These are phyloP conservation scores for Puccinellia tenuiflora DNA, from an alignment of 176 grass and related monocot genomes.

Conservation along the genomic window DNA sequence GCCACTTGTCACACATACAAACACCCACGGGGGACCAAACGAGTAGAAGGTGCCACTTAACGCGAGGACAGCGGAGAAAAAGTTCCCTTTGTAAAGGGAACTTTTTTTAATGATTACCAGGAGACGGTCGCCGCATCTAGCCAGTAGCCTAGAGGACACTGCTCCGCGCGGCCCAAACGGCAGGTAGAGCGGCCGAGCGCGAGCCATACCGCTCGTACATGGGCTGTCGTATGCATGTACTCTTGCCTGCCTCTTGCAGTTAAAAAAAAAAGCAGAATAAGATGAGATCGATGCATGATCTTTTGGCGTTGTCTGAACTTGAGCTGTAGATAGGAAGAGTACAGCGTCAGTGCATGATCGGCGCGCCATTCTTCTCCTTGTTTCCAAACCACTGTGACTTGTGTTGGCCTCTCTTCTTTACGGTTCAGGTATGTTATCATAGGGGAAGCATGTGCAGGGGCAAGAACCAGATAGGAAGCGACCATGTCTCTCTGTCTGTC, in stretches of 20 bases:
- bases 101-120: too few species aligned
- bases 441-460: neutral
- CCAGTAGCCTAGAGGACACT: neutral
- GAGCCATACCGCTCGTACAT: too few species aligned
- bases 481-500: neutral
- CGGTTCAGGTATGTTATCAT: neutral
- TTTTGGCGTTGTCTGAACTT: neutral
- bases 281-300: neutral
- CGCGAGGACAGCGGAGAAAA: too few species aligned
- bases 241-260: too few species aligned
- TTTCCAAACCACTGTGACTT: neutral
- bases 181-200: neutral
- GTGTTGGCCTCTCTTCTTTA: neutral
- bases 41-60: too few species aligned
- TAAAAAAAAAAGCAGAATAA: too few species aligned
- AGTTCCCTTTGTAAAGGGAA: too few species aligned
- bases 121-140: neutral
- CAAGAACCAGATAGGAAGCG: neutral
- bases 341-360: neutral
- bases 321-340: neutral
- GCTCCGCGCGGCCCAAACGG: neutral
- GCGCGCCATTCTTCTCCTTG: neutral
- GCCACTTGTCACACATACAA: too few species aligned
- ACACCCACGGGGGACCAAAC: too few species aligned
- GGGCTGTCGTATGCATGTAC: too few species aligned